Evolutionary conservation across 1,284 basidiomycete species (phyloP), one percentile per base, ranked within the genome.

Genomic region (Agroathelia rolfsii): DNA sequence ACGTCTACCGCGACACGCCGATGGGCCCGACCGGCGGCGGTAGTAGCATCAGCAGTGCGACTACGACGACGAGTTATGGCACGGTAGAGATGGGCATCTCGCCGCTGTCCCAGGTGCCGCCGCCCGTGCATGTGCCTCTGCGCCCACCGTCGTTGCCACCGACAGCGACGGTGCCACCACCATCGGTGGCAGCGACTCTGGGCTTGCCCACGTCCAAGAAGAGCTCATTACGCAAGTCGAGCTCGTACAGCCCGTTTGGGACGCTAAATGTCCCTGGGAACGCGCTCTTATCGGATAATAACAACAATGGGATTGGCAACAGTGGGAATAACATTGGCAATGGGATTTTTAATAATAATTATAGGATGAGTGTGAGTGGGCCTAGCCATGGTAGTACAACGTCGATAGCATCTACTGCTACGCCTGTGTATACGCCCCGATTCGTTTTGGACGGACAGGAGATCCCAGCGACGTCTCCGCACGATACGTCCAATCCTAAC

Each of bases 201-300:
- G n/a, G n/a, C n/a, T n/a, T 69, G 69, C 35, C 45, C 51, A n/a
- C n/a, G n/a, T n/a, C n/a, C n/a, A n/a, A n/a, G n/a, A n/a, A n/a
- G n/a, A n/a, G n/a, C 22, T 59, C 61, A 11, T 53, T 72, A 44
- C 61, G 69, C 40, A 59, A 64, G 37, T 60, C 66, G 42, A 63
- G 66, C 41, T 62, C 69, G n/a, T 64, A 62, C 37, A 76, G 74
- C 52, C 78, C 76, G 0, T 86, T 83, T 52, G 80, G 81, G 11
- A 80, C 75, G 0, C 62, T 84, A 35, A 80, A 82, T 44, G 73
- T 84, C 5, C 75, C 78, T 17, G 81, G 81, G 28, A 85, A 84
- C 55, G 79, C 80, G 9, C 52, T 85, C 31, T 64, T 82, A 21
- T 60, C 69, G 22, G 64, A 68, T 29, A 61, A 66, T 39, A 50